These are phyloP conservation scores for Amphibolis antarctica DNA, from an alignment of 106 monocot genomes.

Conservation along the genomic window DNA sequence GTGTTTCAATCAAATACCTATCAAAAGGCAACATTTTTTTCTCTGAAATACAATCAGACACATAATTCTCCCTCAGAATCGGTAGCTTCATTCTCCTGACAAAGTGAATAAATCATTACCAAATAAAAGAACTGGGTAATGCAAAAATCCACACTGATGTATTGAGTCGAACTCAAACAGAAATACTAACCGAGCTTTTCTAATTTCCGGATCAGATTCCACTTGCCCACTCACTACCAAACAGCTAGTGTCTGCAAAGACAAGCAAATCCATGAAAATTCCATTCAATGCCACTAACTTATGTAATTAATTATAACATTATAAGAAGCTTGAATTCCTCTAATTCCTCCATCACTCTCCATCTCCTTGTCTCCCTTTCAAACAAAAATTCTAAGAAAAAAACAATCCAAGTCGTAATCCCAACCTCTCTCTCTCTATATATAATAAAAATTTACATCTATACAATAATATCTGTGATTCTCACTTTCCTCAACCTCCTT, in stretches of 20 bases:
- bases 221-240: slow-evolving; percentile 48
- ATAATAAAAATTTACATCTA: too few species aligned
- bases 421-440: too few species aligned
- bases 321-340: too few species aligned
- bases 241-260: slow-evolving; percentile 61
- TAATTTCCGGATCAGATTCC: slow-evolving; percentile 46
- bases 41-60: slow-evolving; percentile 50
- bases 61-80: slow-evolving; percentile 62
- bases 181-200: slow-evolving; percentile 56
- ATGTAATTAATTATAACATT: too few species aligned
- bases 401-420: too few species aligned
- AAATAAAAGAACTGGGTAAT: not conserved
- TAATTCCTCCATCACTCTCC: too few species aligned
- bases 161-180: not conserved
- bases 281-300: not conserved
- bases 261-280: not conserved
- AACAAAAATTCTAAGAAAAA: too few species aligned
- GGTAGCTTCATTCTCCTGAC: slow-evolving; percentile 87
- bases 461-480: too few species aligned
- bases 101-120: slow-evolving; percentile 7
- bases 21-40: slow-evolving; percentile 64
- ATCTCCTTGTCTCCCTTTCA: too few species aligned
- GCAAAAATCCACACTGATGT: not conserved
- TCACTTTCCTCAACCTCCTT: too few species aligned
- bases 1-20: slow-evolving; percentile 49